These are phyloP conservation scores for Eucommia ulmoides DNA, from an alignment of 257 asterid species.

Conservation along the genomic window DNA sequence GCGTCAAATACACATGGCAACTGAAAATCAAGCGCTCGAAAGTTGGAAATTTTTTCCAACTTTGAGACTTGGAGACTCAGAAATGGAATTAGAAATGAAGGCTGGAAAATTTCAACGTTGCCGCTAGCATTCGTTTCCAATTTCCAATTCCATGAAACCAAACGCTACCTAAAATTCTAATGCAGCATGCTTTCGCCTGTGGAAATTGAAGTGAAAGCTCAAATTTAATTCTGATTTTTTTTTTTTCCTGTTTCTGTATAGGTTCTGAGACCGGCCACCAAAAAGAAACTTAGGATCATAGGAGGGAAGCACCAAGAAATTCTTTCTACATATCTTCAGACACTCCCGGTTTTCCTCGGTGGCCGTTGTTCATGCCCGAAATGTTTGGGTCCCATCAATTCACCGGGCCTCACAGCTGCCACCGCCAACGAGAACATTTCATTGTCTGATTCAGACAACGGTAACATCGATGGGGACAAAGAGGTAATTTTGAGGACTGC, in stretches of 20 bases:
- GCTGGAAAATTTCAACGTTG: neutral
- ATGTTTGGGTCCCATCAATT: conserved; percentile 6
- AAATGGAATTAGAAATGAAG: no score
- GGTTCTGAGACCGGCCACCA: conserved; percentile 36
- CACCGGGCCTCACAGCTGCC: conserved; percentile 1
- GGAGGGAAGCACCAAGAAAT: conserved; percentile 21
- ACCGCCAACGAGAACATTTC: neutral
- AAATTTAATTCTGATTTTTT: neutral
- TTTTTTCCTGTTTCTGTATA: neutral
- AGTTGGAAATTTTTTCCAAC: no score
- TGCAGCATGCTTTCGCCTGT: neutral
- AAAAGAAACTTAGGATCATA: conserved; percentile 20
- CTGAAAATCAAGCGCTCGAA: no score
- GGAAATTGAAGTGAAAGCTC: neutral
- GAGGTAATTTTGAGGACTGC: conserved; percentile 6
- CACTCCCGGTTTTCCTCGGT: conserved; percentile 22
- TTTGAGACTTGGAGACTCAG: no score
- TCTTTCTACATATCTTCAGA: conserved; percentile 17
- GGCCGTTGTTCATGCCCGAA: conserved; percentile 26
- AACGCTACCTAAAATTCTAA: neutral
- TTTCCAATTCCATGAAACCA: neutral
- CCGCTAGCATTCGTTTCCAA: neutral
- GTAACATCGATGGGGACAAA: neutral
- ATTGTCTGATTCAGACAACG: neutral
- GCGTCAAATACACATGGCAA: no score